Evolutionary conservation across 2,329 filamentous ascomycete genomes (phyloP).

Genomic region (Aspergillus aculeatus): DNA sequence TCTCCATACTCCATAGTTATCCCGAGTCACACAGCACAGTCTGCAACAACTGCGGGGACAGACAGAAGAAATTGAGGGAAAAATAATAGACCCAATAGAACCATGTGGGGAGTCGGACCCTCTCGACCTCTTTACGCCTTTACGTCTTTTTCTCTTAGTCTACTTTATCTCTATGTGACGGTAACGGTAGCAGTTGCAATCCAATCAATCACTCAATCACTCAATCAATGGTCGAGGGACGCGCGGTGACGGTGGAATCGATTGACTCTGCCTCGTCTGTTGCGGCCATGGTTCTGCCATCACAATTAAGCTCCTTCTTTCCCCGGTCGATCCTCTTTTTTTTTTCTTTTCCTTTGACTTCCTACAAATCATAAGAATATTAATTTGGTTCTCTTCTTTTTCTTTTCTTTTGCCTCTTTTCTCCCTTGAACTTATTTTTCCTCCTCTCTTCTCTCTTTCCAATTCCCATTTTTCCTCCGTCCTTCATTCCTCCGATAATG

Average conservation of each 20-base stretch:
- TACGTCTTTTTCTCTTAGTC: neutral
- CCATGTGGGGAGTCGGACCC: neutral
- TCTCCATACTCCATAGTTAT: neutral
- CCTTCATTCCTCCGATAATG: constrained; percentile 6
- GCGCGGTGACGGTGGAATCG: neutral
- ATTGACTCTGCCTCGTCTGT: neutral
- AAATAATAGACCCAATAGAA: neutral
- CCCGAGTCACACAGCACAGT: neutral
- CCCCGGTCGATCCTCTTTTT: constrained; percentile 12
- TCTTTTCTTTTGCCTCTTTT: neutral
- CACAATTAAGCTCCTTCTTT: constrained; percentile 14
- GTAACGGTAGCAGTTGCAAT: too few relatives aligned
- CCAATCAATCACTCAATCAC: neutral
- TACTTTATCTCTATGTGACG: too few relatives aligned
- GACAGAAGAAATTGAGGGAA: neutral
- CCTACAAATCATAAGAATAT: neutral
- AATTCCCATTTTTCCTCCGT: neutral
- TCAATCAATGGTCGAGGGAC: neutral
- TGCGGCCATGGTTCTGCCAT: constrained; percentile 3
- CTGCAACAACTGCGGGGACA: neutral
- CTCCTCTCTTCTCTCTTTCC: constrained; percentile 3
- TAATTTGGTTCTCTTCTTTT: neutral
- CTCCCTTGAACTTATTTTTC: constrained; percentile 1
- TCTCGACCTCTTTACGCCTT: neutral
- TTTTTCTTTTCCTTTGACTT: constrained; percentile 6